These are phyloP conservation scores for Verticillium nubilum DNA, from an alignment of 2,329 filamentous ascomycete species.

Conservation along the genomic window DNA sequence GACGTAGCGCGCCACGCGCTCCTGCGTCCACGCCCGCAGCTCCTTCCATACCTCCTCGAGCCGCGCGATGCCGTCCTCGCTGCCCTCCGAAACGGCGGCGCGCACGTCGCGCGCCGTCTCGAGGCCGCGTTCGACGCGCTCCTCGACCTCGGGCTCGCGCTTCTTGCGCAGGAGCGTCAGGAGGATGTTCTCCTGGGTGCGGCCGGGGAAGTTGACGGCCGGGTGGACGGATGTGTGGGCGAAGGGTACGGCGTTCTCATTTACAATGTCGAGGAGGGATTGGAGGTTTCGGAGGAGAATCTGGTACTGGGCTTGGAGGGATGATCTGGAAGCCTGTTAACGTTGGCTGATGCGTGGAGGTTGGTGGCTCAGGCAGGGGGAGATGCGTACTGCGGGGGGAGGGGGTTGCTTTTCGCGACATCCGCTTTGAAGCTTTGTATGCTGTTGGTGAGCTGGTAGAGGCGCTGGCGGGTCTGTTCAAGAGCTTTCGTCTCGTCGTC, in stretches of 20 bases:
- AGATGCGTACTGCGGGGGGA: conserved; percentile 57
- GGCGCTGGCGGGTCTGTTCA: conserved; percentile 63
- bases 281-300: conserved; percentile 68
- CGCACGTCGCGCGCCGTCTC: conserved; percentile 30
- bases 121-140: conserved; percentile 62
- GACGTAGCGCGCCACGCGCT: conserved; percentile 35
- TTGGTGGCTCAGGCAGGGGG: background rate
- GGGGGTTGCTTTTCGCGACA: conserved; percentile 56
- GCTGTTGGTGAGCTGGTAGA: conserved; percentile 64
- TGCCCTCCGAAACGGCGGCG: conserved; percentile 13
- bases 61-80: conserved; percentile 31
- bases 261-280: conserved; percentile 59
- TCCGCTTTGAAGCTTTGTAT: conserved; percentile 59
- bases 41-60: conserved; percentile 54
- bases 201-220: conserved; percentile 67
- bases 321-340: conserved; percentile 43
- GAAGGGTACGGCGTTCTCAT: conserved; percentile 62
- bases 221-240: conserved; percentile 69
- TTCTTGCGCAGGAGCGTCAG: conserved; percentile 75
- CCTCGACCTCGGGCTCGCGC: conserved; percentile 71
- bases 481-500: conserved; percentile 61
- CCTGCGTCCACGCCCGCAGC: conserved; percentile 33
- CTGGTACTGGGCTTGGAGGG: conserved; percentile 64
- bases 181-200: conserved; percentile 60
- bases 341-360: background rate